Base-by-base conservation (phyloP, 2,329 filamentous ascomycete species). In the Pyrenochaeta sp. region DNA sequence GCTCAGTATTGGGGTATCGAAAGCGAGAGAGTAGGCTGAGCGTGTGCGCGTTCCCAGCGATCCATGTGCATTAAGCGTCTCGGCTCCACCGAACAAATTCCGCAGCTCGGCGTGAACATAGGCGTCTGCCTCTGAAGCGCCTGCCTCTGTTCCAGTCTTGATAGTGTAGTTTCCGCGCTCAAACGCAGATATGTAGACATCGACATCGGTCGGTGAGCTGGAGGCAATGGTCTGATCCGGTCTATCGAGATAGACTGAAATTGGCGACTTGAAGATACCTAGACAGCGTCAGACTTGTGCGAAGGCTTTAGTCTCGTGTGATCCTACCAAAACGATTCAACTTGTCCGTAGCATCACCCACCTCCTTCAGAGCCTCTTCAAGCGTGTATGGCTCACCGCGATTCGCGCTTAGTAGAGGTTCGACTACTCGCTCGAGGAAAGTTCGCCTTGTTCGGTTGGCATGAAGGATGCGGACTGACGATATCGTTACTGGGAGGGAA, bases 41-140 rank as follows among this genome's bases (percentile, higher is more conserved):
- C 93, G 86, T 28, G 95, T 98, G 44, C 95, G 87, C 6, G 94
- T 98, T 56, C 95, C 95, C 25, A 93, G 82, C 32, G 92, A 93
- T 48, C 92, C 93, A 71, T 97, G 94, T 58, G 96, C 82, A 51
- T 91, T 92, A 62, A 99, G 81, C 55, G 90, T 91, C 81, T 99
- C 95, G 25, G 93, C 95, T 39, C 95, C 95, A 50, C 95, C 95
- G 75, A 99, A 92, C 58, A 99, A 85, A 79, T 99, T 99, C 67
- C 95, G 89, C 83, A 93, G 89, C 50, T 94, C 84, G 44, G 93
- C 85, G 66, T 95, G 94, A 65, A 91, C 90, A 74, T 96, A 98
- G 3, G 93, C 94, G 7, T 93, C 96, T 36, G 94, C 95, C 78
- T 99, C 95, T 24, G 92, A 89, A 73, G 96, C 96, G 62, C 95